Conservation (phyloP, 176 grass and related monocot species). For the Chloris gayana region DNA sequence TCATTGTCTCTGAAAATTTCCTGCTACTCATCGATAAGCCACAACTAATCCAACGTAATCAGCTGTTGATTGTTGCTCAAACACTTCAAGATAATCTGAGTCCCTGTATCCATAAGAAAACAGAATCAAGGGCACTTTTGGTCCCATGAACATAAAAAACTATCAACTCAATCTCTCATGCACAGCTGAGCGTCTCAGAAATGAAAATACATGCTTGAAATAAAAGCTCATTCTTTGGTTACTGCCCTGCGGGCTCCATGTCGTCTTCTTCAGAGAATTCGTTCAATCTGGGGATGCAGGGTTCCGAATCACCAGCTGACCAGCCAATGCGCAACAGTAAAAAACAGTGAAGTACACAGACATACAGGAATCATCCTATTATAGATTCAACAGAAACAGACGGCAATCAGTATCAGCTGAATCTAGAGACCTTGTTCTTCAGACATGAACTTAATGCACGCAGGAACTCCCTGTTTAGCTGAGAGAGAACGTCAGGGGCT, state of each 20-base stretch:
- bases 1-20: constrained; percentile 41
- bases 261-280: too few relatives aligned
- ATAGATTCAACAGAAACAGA: constrained; percentile 56
- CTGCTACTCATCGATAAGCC: constrained; percentile 50
- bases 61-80: constrained; percentile 27
- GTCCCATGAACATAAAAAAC: too few relatives aligned
- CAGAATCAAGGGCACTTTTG: too few relatives aligned
- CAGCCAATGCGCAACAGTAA: constrained; percentile 14
- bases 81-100: constrained; percentile 4
- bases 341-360: constrained; percentile 23
- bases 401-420: constrained; percentile 34
- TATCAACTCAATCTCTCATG: too few relatives aligned
- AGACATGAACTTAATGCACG: constrained; percentile 62
- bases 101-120: background rate
- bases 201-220: too few relatives aligned
- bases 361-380: constrained; percentile 35
- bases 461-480: constrained; percentile 56
- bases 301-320: background rate
- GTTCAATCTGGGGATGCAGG: constrained; percentile 16
- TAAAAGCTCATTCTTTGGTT: too few relatives aligned
- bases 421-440: constrained; percentile 56
- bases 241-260: too few relatives aligned
- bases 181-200: too few relatives aligned
- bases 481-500: constrained; percentile 43
- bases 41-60: constrained; percentile 23